Evolutionary conservation across 208 protist species (phyloP).

Genomic region (Crithidia bombi): DNA sequence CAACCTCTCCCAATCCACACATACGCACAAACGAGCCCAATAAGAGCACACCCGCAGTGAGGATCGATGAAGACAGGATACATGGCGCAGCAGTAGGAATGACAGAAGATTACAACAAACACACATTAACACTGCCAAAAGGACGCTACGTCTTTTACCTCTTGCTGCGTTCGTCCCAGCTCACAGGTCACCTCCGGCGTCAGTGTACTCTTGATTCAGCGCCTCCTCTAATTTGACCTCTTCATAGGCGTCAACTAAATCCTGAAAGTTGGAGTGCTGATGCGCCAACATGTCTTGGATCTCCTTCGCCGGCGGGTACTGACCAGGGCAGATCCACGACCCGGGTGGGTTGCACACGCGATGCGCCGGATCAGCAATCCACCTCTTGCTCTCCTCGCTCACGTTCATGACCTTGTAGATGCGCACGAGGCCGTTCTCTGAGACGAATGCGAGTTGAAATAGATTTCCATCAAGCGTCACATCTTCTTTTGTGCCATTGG

Average conservation of each 20-base stretch:
- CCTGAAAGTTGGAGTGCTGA: slow-evolving; percentile 8
- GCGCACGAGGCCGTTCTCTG: slow-evolving; percentile 95
- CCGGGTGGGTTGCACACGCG: slow-evolving; percentile 56
- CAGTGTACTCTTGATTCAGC: not conserved
- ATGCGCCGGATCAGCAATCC: slow-evolving; percentile 58
- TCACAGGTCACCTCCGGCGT: not conserved
- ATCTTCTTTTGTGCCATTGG: slow-evolving; percentile 1
- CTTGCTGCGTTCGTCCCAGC: not conserved
- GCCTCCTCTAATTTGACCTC: not conserved
- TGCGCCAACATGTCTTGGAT: slow-evolving; percentile 68
- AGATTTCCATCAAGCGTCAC: slow-evolving; percentile 11
- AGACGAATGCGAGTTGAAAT: slow-evolving; percentile 93
- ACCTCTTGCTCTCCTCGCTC: slow-evolving; percentile 57
- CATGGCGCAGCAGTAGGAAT: too few relatives aligned
- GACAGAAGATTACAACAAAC: too few relatives aligned
- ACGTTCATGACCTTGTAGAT: slow-evolving; percentile 96
- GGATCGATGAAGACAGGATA: too few relatives aligned
- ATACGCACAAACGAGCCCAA: too few relatives aligned
- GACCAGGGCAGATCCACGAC: slow-evolving; percentile 70
- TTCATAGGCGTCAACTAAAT: not conserved
- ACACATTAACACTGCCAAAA: too few relatives aligned
- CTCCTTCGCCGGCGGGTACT: slow-evolving; percentile 75
- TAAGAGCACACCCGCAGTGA: too few relatives aligned
- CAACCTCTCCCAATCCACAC: too few relatives aligned
- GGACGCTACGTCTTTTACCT: not conserved